Conservation (phyloP, 2,329 filamentous ascomycete genomes). For the Botrytis porri region DNA sequence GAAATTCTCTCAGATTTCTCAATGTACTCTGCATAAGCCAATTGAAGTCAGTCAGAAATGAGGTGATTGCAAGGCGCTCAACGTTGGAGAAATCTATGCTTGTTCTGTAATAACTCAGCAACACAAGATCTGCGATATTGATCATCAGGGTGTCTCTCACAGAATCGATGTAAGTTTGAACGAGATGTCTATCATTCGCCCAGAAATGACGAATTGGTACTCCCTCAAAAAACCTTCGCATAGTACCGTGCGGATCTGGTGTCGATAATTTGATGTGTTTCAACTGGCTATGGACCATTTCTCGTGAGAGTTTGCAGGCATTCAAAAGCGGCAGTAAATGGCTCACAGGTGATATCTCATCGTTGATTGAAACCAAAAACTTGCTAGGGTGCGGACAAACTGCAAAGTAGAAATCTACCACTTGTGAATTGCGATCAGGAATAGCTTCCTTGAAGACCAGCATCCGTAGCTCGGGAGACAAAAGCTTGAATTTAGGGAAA, state of each 20-base stretch:
- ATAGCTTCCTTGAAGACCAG: background rate
- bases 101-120: background rate
- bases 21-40: accelerated
- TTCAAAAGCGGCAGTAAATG: background rate
- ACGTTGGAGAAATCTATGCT: background rate
- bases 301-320: background rate
- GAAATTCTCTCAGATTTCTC: accelerated
- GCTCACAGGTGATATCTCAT: background rate
- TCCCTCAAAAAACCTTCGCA: accelerated
- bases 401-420: background rate
- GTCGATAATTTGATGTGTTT: background rate
- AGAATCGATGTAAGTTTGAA: background rate
- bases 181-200: background rate
- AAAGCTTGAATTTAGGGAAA: background rate
- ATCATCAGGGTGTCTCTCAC: background rate
- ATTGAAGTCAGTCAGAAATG: background rate
- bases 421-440: background rate
- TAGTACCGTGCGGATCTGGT: background rate
- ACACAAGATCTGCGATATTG: background rate
- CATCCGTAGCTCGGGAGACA: background rate
- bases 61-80: background rate
- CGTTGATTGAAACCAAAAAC: background rate
- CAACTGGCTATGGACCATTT: background rate
- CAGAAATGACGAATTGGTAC: background rate
- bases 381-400: accelerated